phyloP scores from a whole-genome alignment of 495 filamentous ascomycete genomes.

The Pyrenula massariospora region DNA sequence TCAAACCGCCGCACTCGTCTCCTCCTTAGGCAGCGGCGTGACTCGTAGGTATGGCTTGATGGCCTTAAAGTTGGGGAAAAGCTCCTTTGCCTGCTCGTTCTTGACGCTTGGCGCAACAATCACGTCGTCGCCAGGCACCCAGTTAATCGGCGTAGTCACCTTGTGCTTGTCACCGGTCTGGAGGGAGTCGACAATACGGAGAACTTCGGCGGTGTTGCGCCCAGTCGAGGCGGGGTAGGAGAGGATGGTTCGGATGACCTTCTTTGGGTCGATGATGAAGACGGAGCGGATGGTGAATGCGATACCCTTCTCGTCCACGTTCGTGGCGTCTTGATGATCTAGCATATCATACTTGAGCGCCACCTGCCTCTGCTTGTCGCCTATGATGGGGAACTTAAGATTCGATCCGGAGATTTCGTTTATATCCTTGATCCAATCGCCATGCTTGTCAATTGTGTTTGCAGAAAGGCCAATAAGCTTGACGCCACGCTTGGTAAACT shows the following conservation, averaged over 20 bases:
- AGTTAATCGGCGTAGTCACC: conserved; percentile 88
- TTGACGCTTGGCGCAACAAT: conserved; percentile 87
- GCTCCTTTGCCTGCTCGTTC: conserved; percentile 74
- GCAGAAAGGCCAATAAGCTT: conserved; percentile 85
- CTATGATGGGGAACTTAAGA: conserved; percentile 90
- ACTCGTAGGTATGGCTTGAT: conserved; percentile 86
- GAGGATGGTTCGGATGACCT: conserved; percentile 92
- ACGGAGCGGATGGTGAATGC: conserved; percentile 98
- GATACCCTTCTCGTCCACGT: conserved; percentile 91
- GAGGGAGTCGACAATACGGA: conserved; percentile 89
- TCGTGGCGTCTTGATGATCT: conserved; percentile 71
- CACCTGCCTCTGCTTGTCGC: conserved; percentile 89
- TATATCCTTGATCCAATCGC: conserved; percentile 87
- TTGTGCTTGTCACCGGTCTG: conserved; percentile 96
- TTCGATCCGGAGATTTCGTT: conserved; percentile 77
- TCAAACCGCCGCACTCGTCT: conserved; percentile 20
- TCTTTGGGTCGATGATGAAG: conserved; percentile 97
- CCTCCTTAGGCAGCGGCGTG: conserved; percentile 51
- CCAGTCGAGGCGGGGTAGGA: conserved; percentile 96
- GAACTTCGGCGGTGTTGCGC: conserved; percentile 90
- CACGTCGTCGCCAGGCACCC: conserved; percentile 82
- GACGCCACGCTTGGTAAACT: conserved; percentile 87
- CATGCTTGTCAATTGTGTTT: conserved; percentile 42
- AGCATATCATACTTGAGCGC: conserved; percentile 94
- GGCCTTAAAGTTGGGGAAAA: conserved; percentile 82